Evolutionary conservation across 75 land plant species (phyloP).

Genomic region (Adiantum capillusveneris): DNA sequence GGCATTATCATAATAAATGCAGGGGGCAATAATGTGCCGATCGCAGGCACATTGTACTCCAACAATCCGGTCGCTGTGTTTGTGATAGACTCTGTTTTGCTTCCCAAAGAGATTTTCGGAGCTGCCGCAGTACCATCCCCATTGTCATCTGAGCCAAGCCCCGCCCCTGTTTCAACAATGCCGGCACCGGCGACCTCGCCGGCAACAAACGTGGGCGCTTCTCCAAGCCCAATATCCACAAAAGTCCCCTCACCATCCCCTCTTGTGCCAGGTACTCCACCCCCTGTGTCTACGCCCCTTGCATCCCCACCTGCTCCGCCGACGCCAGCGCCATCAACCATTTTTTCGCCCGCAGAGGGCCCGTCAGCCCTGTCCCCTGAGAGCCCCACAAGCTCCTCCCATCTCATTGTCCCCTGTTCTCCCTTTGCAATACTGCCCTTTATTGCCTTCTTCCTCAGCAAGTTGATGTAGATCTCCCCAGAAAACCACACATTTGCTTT

Average conservation of each 20-base stretch:
- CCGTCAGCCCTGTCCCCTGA: slow-evolving; percentile 1
- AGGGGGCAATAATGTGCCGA: background rate
- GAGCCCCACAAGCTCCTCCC: background rate
- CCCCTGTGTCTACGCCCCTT: slow-evolving; percentile 3
- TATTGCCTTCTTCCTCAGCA: too few relatives aligned
- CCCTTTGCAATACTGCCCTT: too few relatives aligned
- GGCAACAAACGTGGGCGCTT: too few relatives aligned
- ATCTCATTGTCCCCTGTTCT: too few relatives aligned
- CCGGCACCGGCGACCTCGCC: background rate
- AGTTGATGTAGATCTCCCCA: too few relatives aligned
- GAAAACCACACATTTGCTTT: too few relatives aligned
- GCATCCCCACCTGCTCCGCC: slow-evolving; percentile 8
- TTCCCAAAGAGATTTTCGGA: slow-evolving; percentile 27
- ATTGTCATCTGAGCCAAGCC: slow-evolving; percentile 11
- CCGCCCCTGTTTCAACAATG: background rate
- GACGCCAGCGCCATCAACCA: slow-evolving; percentile 1
- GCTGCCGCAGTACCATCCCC: slow-evolving; percentile 31
- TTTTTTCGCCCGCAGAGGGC: background rate
- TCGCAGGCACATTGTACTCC: background rate
- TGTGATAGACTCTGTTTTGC: background rate
- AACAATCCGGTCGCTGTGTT: background rate
- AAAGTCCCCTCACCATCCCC: background rate
- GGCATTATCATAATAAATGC: background rate
- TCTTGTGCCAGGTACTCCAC: background rate
- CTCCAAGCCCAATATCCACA: too few relatives aligned